Conservation (phyloP, 805 yeast species). For the Candida incommunis region DNA sequence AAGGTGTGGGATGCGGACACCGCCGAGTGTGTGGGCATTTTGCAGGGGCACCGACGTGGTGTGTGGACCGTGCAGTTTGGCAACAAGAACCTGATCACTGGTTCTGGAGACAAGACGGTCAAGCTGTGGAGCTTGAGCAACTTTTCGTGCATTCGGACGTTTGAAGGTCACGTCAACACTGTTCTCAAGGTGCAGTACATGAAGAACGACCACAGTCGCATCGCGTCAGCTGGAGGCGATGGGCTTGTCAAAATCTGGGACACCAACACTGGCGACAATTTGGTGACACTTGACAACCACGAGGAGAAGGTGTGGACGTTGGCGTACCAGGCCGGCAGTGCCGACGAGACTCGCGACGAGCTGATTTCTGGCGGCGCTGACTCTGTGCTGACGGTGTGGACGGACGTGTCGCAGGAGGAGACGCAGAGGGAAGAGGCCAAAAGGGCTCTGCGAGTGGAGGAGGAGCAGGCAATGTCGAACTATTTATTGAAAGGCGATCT, state of each 20-base stretch:
- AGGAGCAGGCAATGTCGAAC: conserved; percentile 77
- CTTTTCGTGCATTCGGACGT: conserved; percentile 60
- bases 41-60: conserved; percentile 88
- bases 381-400: conserved; percentile 82
- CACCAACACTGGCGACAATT: conserved; percentile 55
- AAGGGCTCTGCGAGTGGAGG: conserved; percentile 55
- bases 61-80: conserved; percentile 85
- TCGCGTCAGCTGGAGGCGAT: conserved; percentile 76
- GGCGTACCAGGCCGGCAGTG: conserved; percentile 50
- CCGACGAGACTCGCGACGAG: conserved; percentile 50
- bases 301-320: conserved; percentile 92
- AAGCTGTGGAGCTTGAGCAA: conserved; percentile 80
- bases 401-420: conserved; percentile 70
- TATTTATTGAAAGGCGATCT: conserved; percentile 61
- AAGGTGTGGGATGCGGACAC: conserved; percentile 75
- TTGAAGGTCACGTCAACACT: conserved; percentile 90
- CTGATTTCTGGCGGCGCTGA: conserved; percentile 90
- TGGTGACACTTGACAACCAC: conserved; percentile 79
- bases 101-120: conserved; percentile 86
- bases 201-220: conserved; percentile 38
- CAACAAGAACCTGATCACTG: conserved; percentile 65
- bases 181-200: conserved; percentile 66
- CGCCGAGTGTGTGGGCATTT: conserved; percentile 79
- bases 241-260: conserved; percentile 93
- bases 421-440: conserved; percentile 34